Evolutionary conservation across 2,329 filamentous ascomycete species (phyloP), one percentile per base, ranked within the genome.

Genomic region (Aureobasidium subglaciale): DNA sequence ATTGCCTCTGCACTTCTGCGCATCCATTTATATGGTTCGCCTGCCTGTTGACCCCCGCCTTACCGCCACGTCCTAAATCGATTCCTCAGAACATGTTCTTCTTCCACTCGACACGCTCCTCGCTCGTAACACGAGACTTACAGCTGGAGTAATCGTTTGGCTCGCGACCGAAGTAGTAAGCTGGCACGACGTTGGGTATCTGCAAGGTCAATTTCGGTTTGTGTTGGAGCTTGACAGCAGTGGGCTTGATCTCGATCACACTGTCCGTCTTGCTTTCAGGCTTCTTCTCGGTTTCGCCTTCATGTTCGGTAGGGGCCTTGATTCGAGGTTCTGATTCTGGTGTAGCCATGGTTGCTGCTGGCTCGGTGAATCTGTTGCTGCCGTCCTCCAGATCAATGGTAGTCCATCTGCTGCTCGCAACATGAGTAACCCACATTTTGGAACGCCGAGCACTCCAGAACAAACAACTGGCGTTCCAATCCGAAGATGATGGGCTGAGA

Each of bases 61-160:
- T 5, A 35, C 24, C 15, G 5, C n/a, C 24, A 2, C 9, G 1
- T 9, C 15, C 22, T 22, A 8, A 24, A 11, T 27, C 40, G 7
- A n/a, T 16, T 13, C 5, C 3, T 25, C 16, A 38, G n/a, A 50
- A 50, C 46, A 38, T 38, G 15, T 50, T 38, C 32, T 18, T 22
- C 22, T 13, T 50, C 46, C 46, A 50, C n/a, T 27, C 24, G 29
- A 10, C 46, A 22, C 46, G 46, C 22, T 50, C 46, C 16, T 50
- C 32, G n/a, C 34, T 38, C 16, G 46, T 50, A n/a, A 50, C 38
- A n/a, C 24, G 24, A 16, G 32, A 34, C 13, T 30, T 48, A 30
- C 25, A 48, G 13, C 29, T 48, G 18, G 29, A 29, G 5, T 24
- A 35, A 10, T 48, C 20, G n/a, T 34, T 48, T 11, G 42, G 43